Conservation (phyloP, 257 asterid genomes). For the Gentiana straminea region DNA sequence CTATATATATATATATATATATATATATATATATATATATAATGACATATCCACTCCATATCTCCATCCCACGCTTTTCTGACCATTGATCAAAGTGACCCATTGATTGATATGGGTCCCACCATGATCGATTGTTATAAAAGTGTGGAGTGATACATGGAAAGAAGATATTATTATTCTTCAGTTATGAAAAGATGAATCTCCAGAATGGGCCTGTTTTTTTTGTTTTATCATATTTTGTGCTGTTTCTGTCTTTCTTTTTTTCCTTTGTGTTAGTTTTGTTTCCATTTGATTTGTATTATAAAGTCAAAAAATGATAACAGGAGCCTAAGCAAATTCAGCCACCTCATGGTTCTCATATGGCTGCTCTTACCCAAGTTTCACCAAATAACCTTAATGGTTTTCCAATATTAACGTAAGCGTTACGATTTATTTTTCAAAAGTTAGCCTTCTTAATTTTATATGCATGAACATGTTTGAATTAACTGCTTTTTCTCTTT, state of each 20-base stretch:
- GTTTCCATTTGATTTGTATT: conserved; percentile 1
- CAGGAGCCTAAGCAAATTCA: conserved; percentile 78
- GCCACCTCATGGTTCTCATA: conserved; percentile 81
- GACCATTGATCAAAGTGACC: too few species aligned
- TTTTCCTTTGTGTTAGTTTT: conserved; percentile 5
- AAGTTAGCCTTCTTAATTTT: background rate
- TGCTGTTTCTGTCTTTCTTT: conserved; percentile 3
- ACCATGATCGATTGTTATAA: too few species aligned
- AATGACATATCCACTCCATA: too few species aligned
- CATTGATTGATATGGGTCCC: too few species aligned
- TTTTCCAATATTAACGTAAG: conserved; percentile 75
- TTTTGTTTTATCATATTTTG: conserved; percentile 1
- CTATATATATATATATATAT: too few species aligned
- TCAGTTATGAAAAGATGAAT: too few species aligned
- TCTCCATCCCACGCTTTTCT: too few species aligned
- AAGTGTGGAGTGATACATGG: too few species aligned
- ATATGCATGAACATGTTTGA: background rate
- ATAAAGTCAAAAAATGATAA: conserved; percentile 26
- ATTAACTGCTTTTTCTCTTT: conserved; percentile 8
- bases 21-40: too few species aligned
- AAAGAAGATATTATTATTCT: too few species aligned
- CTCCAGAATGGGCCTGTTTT: too few species aligned
- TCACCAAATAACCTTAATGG: conserved; percentile 71
- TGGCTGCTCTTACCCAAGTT: conserved; percentile 64
- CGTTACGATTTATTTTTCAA: conserved; percentile 10